Evolutionary conservation across 83 land plant species (phyloP).

Genomic region (Diphasiastrum complanatum): DNA sequence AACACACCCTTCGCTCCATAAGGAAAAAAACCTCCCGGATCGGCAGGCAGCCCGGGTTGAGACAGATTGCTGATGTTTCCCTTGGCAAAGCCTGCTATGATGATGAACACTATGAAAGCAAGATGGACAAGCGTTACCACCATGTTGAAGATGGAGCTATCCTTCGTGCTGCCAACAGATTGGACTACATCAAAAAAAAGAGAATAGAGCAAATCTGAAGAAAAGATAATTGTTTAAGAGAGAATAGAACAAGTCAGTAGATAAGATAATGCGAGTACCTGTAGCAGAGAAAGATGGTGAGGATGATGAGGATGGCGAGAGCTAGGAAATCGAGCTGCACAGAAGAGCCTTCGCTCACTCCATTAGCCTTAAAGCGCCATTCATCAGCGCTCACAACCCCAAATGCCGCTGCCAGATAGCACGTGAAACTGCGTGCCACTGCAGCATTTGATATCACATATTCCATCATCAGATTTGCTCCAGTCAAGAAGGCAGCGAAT

Average conservation of each 20-base stretch:
- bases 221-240: no score
- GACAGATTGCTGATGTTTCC: slow-evolving; percentile 1
- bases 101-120: slow-evolving; percentile 3
- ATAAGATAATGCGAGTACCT: background rate
- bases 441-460: no score
- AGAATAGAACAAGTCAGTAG: background rate
- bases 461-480: no score
- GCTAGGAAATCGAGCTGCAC: slow-evolving; percentile 2
- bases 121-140: slow-evolving; percentile 2
- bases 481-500: slow-evolving; percentile 3
- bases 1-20: background rate
- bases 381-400: background rate
- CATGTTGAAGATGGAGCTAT: slow-evolving; percentile 7
- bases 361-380: background rate
- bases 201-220: background rate
- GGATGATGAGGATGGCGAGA: no score
- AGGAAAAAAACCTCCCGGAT: background rate
- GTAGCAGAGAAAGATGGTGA: no score
- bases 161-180: background rate
- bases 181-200: background rate
- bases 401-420: background rate
- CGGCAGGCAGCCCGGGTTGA: background rate
- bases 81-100: slow-evolving; percentile 3
- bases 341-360: no score
- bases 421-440: background rate